Conservation (phyloP, 192 early-diverging fungal species). For the Coemansia sp. region DNA sequence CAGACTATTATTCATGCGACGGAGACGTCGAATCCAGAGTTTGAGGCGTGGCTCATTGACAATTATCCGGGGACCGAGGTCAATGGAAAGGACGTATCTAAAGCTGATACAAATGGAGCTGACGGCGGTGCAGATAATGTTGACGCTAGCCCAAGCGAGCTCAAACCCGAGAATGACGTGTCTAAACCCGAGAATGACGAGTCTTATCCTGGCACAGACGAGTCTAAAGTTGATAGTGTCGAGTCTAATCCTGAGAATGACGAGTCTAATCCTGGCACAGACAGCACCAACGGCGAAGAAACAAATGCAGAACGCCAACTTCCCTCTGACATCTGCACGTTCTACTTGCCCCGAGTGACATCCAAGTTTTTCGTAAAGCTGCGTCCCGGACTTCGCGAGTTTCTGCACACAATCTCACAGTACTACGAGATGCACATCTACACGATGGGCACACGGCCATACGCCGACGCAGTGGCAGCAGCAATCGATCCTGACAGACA, state of each 20-base stretch:
- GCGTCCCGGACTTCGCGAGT: slow-evolving; percentile 76
- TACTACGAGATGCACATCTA: slow-evolving; percentile 97
- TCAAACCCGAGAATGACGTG: neutral
- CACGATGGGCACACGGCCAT: slow-evolving; percentile 94
- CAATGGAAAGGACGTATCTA: neutral
- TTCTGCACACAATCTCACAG: slow-evolving; percentile 64
- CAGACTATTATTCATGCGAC: slow-evolving; percentile 94
- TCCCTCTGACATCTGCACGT: slow-evolving; percentile 68
- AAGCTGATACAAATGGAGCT: neutral
- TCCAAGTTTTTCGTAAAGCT: slow-evolving; percentile 83
- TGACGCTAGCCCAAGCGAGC: neutral
- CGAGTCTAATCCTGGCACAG: neutral
- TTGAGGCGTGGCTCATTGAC: slow-evolving; percentile 40
- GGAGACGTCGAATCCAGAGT: slow-evolving; percentile 31
- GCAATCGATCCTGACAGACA: slow-evolving; percentile 79
- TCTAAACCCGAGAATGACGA: neutral
- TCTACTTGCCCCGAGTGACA: slow-evolving; percentile 64
- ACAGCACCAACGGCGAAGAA: neutral
- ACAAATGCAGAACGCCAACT: slow-evolving; percentile 11
- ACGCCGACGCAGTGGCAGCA: slow-evolving; percentile 84
- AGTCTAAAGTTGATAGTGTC: neutral
- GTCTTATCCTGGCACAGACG: neutral
- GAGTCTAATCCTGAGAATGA: neutral
- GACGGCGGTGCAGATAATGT: too few relatives aligned
- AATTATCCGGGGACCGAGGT: slow-evolving; percentile 34